Evolutionary conservation across 2,329 filamentous ascomycete species (phyloP).

Genomic region (Trichoderma atrobrunneum): DNA sequence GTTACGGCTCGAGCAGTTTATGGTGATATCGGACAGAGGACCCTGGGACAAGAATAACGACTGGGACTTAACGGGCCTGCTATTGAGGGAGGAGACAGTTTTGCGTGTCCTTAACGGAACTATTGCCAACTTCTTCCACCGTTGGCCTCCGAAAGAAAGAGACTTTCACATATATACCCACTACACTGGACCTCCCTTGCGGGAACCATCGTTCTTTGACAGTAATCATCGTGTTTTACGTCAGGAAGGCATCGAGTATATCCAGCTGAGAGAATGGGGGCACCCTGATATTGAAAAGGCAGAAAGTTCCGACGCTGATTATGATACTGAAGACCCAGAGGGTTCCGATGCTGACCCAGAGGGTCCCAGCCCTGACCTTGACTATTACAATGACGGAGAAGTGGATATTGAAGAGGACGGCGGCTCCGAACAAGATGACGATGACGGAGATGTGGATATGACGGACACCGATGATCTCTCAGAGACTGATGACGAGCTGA

Average conservation of each 20-base stretch:
- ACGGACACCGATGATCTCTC: neutral
- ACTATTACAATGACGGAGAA: neutral
- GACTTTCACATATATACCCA: neutral
- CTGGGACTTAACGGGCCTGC: neutral
- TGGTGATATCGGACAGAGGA: neutral
- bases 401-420: neutral
- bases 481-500: neutral
- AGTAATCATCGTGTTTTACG: neutral
- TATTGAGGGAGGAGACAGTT: neutral
- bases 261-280: neutral
- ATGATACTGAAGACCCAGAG: neutral
- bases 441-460: neutral
- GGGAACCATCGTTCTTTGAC: neutral
- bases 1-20: neutral
- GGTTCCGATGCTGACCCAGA: neutral
- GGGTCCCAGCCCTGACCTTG: neutral
- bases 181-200: neutral
- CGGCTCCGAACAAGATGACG: neutral
- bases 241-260: neutral
- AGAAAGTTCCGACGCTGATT: neutral
- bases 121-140: neutral
- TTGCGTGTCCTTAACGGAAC: neutral
- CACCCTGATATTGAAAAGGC: neutral
- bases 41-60: neutral
- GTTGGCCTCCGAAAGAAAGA: neutral